Base-by-base conservation (phyloP, 345 rosid genomes). In the Hypericum androsaemum region DNA sequence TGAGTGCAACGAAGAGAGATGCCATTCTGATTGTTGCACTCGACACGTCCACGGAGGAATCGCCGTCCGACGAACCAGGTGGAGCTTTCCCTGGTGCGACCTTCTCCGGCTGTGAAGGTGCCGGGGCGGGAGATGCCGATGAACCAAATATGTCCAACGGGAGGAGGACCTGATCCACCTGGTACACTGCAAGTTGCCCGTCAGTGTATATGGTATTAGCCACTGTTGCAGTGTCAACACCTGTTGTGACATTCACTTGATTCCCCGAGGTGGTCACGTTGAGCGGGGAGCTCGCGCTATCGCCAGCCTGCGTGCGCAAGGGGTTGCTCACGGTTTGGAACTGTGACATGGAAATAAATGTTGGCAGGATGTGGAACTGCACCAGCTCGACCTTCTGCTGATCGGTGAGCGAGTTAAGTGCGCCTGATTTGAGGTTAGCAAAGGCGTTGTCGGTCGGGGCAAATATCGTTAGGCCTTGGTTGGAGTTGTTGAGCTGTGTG, bases 321-420 rank as follows among this genome's bases (percentile, higher is more conserved):
- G 97, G 97, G 69, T 89, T 89, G 70, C 88, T 86, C 15, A 75
- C 76, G 13, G 94, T 89, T 57, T 81, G 89, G 69, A 89, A 89
- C 74, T 81, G 95, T 6, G 94, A 52, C 66, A 58, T 66, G 36
- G 94, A 63, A 16, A 83, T 39, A 59, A 78, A 64, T 1, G 61
- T 69, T 7, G 94, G 97, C 37, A 86, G 78, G 54, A 89, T 48
- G 61, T 89, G 97, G 67, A 81, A 89, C 53, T 89, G 95, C 47
- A 89, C 71, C 22, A 89, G 70, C 61, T 83, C 81, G 54, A 80
- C 81, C 54, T 89, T 83, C 54, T 80, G 73, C 39, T 75, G 84
- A 54, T 83, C 89, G 0, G 81, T 68, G 0, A 89, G 75, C 0
- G 81, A 78, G 77, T 86, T 89, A 0, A 89, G 22, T 3, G 84